A percentile compares a stretch with the other conserved stretches of the same genome.
These are phyloP conservation scores for Passalora sequoiae DNA, from an alignment of 2,329 filamentous ascomycete genomes.

Conservation along the genomic window DNA sequence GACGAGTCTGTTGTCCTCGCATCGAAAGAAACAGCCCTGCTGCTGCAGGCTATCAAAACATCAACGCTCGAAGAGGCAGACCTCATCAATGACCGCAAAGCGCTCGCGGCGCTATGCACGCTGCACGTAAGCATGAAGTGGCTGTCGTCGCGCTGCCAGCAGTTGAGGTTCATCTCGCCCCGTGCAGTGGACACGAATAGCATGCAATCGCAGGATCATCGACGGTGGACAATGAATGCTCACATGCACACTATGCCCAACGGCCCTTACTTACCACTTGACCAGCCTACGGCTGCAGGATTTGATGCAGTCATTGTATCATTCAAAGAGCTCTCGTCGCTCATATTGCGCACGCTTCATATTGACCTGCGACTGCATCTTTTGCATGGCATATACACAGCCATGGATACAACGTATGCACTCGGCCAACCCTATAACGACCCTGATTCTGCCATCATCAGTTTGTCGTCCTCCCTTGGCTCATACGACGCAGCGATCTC, in stretches of 20 bases:
- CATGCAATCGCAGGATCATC: slow-evolving; percentile 49
- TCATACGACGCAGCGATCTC: slow-evolving; percentile 78
- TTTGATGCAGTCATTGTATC: slow-evolving; percentile 85
- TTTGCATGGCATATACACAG: slow-evolving; percentile 67
- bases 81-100: slow-evolving; percentile 84
- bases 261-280: slow-evolving; percentile 80
- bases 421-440: slow-evolving; percentile 68
- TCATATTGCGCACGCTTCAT: slow-evolving; percentile 77
- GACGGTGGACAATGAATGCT: slow-evolving; percentile 64
- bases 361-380: slow-evolving; percentile 83
- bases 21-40: slow-evolving; percentile 52
- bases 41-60: slow-evolving; percentile 52
- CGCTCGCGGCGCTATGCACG: slow-evolving; percentile 75
- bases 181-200: slow-evolving; percentile 63
- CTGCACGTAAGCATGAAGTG: slow-evolving; percentile 98
- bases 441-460: slow-evolving; percentile 74
- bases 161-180: slow-evolving; percentile 74
- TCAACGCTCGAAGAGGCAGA: slow-evolving; percentile 67
- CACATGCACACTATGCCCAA: slow-evolving; percentile 36
- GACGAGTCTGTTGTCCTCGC: slow-evolving; percentile 55
- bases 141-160: slow-evolving; percentile 77
- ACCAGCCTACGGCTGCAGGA: slow-evolving; percentile 73
- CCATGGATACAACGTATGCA: slow-evolving; percentile 44
- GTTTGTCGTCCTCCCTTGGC: slow-evolving; percentile 78
- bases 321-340: slow-evolving; percentile 73